A percentile compares a stretch with the other conserved stretches of the same genome.
Conservation (phyloP, 306 rosid species). For the Prunus salicina region DNA sequence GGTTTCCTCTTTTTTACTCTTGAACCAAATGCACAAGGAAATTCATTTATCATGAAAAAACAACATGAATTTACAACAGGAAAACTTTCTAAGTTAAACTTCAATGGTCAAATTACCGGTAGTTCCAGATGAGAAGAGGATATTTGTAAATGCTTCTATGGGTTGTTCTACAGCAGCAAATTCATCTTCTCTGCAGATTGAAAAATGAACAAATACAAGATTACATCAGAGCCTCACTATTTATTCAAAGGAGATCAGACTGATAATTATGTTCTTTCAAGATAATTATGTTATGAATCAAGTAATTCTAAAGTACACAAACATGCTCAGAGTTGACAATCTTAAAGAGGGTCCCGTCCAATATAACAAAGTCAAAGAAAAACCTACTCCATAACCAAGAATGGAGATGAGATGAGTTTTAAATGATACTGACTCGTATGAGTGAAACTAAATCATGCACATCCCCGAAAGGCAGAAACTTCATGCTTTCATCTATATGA, state of each 20-base stretch:
- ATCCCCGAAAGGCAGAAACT: background rate
- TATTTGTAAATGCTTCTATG: constrained; percentile 64
- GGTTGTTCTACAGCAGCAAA: constrained; percentile 68
- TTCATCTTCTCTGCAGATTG: constrained; percentile 64
- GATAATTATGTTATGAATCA: background rate
- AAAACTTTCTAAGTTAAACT: constrained; percentile 5
- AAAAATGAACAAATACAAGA: constrained; percentile 1
- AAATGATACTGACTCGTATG: background rate
- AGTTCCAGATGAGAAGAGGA: constrained; percentile 96
- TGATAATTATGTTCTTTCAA: constrained; percentile 4
- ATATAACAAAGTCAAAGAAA: background rate
- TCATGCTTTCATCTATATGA: background rate
- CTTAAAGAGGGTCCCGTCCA: background rate
- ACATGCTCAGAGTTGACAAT: background rate
- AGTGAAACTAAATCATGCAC: background rate
- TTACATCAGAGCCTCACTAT: background rate
- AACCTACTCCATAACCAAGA: background rate
- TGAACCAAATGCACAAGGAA: background rate
- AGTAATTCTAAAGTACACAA: background rate
- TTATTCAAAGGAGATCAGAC: too few relatives aligned
- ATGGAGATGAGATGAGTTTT: background rate
- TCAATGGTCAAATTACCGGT: constrained; percentile 53
- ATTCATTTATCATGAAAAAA: background rate
- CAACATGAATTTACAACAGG: too few relatives aligned
- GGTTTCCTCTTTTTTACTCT: too few relatives aligned